Conservation (phyloP, 2,329 filamentous ascomycete genomes). For the Xylariales sp. region DNA sequence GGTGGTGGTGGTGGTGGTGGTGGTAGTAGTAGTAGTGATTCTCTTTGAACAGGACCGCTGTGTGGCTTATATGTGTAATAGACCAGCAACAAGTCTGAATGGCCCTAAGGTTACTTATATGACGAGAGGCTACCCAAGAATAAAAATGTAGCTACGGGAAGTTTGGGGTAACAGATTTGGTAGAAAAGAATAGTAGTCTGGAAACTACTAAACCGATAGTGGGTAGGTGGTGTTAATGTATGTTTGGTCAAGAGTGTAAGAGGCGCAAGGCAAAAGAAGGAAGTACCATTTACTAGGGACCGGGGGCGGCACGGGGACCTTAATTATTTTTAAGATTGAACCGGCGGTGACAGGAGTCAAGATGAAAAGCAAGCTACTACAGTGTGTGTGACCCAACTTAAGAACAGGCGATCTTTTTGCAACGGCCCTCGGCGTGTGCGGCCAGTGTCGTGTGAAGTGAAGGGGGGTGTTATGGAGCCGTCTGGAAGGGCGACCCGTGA, state of each 20-base stretch:
- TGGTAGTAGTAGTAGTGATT: no score
- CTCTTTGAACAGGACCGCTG: no score
- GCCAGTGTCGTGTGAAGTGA: conserved; percentile 5
- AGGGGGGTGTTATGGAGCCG: conserved; percentile 2
- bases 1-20: no score
- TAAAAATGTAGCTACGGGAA: no score
- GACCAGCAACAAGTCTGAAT: no score
- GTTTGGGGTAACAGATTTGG: no score
- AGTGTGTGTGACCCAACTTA: conserved; percentile 15
- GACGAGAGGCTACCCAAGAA: no score
- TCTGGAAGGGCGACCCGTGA: conserved; percentile 3
- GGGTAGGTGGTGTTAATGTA: not conserved
- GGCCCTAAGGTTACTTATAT: no score
- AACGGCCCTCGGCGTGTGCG: conserved; percentile 7
- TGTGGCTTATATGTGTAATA: no score
- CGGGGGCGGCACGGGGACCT: conserved; percentile 26
- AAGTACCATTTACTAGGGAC: conserved; percentile 6
- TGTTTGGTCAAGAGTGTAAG: conserved; percentile 2
- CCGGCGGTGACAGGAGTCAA: conserved; percentile 26
- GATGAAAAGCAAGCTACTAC: conserved; percentile 23
- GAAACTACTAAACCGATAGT: no score
- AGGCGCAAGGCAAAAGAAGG: no score
- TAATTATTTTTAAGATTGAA: conserved; percentile 28
- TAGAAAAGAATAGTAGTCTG: no score
- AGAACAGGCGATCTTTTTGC: conserved; percentile 13